Percentiles rank a stretch among this genome's conserved stretches.
phyloP scores from a whole-genome alignment of 306 rosid species.

The Chamaecrista fasciculata region DNA sequence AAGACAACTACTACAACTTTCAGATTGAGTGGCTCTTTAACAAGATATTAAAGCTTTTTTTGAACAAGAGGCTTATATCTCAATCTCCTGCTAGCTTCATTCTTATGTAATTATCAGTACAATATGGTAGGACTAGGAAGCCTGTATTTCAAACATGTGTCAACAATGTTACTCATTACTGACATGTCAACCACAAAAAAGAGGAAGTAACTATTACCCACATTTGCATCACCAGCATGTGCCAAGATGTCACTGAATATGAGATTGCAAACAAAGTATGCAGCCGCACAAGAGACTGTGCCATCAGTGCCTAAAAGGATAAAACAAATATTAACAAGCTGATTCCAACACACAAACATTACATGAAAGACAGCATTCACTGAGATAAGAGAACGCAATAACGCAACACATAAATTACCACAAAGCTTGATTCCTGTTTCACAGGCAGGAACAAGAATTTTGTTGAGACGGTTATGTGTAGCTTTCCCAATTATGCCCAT shows the following conservation, averaged over 20 bases:
- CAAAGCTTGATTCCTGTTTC: conserved; percentile 81
- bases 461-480: conserved; percentile 61
- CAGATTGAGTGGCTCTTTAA: conserved; percentile 1
- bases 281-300: conserved; percentile 69
- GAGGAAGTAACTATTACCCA: conserved; percentile 39
- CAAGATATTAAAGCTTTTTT: conserved; percentile 9
- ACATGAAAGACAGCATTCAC: neutral
- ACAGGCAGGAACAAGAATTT: conserved; percentile 70
- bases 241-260: conserved; percentile 76
- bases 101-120: neutral
- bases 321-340: conserved; percentile 27
- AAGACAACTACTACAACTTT: conserved; percentile 4
- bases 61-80: neutral
- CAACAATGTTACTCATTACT: conserved; percentile 17
- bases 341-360: conserved; percentile 8
- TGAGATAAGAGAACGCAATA: conserved; percentile 12
- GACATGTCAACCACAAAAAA: conserved; percentile 20
- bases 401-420: conserved; percentile 52
- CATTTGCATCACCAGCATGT: conserved; percentile 75
- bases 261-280: conserved; percentile 73
- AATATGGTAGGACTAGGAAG: neutral
- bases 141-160: neutral
- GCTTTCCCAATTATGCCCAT: conserved; percentile 69
- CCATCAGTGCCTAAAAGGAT: conserved; percentile 81
- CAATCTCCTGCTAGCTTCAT: neutral